Evolutionary conservation across 352 stramenopile genomes (phyloP).

Genomic region (Peronosclerospora sorghi): DNA sequence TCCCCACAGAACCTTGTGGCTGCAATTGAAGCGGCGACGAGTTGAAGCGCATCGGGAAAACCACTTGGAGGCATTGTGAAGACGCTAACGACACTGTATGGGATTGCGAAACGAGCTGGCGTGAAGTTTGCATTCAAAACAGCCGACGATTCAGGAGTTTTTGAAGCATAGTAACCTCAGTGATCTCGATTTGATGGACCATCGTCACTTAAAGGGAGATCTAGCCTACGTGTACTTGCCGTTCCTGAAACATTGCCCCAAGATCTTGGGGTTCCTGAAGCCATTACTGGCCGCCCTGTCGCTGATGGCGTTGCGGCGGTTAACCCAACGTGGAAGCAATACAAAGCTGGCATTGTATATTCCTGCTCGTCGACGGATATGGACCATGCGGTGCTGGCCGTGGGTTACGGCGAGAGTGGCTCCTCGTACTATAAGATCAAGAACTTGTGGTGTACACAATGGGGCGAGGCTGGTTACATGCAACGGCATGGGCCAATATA

Average conservation of each 20-base stretch:
- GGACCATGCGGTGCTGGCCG: conserved; percentile 95
- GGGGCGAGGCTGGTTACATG: conserved; percentile 92
- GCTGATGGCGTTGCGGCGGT: conserved; percentile 91
- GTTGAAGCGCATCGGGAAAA: conserved; percentile 32
- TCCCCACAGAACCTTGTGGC: conserved; percentile 41
- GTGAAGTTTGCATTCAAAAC: conserved; percentile 9
- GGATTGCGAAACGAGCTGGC: conserved; percentile 51
- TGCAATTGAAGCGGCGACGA: conserved; percentile 34
- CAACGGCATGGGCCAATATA: too few relatives aligned
- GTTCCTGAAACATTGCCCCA: conserved; percentile 58
- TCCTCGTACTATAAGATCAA: conserved; percentile 91
- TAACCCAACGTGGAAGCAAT: conserved; percentile 95
- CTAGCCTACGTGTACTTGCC: conserved; percentile 62
- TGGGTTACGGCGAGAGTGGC: conserved; percentile 83
- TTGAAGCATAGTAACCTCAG: conserved; percentile 57
- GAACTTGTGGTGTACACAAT: conserved; percentile 94
- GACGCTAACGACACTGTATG: conserved; percentile 68
- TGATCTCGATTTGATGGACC: conserved; percentile 54
- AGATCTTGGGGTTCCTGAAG: conserved; percentile 71
- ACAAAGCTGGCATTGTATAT: conserved; percentile 88
- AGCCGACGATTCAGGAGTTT: conserved; percentile 24
- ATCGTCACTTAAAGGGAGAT: conserved; percentile 55
- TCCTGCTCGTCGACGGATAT: conserved; percentile 78
- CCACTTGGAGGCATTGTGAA: conserved; percentile 49
- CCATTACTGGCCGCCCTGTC: conserved; percentile 87